Conservation (phyloP, 441 rosid genomes). For the Breynia disticha region DNA sequence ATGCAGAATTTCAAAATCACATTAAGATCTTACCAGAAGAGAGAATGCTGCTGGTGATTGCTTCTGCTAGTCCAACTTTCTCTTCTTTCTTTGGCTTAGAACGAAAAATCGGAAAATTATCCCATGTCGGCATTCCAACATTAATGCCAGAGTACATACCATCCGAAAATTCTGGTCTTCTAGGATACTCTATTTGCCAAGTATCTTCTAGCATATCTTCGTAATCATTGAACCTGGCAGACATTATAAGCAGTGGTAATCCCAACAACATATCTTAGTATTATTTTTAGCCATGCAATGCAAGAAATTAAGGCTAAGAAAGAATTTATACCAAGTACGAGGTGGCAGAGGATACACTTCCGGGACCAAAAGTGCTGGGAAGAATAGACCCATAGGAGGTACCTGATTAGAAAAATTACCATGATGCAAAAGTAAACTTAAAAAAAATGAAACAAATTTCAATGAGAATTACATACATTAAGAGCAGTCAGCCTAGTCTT, state of each 20-base stretch:
- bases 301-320: constrained; percentile 9
- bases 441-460: constrained; percentile 12
- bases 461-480: constrained; percentile 38
- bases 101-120: constrained; percentile 49
- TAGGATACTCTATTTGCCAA: constrained; percentile 72
- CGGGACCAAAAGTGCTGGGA: constrained; percentile 81
- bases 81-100: constrained; percentile 84
- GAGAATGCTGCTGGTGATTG: constrained; percentile 81
- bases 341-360: constrained; percentile 88
- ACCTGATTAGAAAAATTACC: constrained; percentile 38
- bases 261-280: constrained; percentile 9
- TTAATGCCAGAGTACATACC: constrained; percentile 37
- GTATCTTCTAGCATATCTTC: constrained; percentile 96
- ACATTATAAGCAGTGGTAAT: constrained; percentile 4
- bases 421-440: constrained; percentile 10
- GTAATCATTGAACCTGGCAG: constrained; percentile 66
- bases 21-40: constrained; percentile 50
- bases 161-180: constrained; percentile 63
- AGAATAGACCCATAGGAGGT: constrained; percentile 95
- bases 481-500: constrained; percentile 81
- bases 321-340: constrained; percentile 55
- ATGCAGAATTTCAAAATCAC: not conserved
- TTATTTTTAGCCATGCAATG: not conserved
- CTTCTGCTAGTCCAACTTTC: constrained; percentile 96
- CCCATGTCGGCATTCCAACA: constrained; percentile 77